Conservation (phyloP, 768 basidiomycete species). For the Lenzites betulinus region DNA sequence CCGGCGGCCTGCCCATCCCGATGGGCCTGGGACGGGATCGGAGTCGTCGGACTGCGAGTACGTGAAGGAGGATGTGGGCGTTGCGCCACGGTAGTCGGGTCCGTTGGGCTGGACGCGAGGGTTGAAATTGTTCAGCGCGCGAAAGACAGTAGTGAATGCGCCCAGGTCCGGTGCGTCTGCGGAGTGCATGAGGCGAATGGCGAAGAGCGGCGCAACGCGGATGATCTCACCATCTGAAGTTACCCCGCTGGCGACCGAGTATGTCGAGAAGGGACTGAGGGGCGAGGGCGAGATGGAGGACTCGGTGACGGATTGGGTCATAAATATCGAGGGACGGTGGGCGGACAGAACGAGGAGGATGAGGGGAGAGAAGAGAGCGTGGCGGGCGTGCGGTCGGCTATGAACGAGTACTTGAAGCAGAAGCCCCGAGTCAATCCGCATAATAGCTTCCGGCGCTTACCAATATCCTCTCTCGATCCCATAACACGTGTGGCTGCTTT, state of each 20-base stretch:
- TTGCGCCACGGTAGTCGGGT: conserved; percentile 23
- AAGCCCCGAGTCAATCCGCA: conserved; percentile 16
- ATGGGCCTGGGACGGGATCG: conserved; percentile 46
- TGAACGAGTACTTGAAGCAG: background rate
- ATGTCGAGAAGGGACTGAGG: conserved; percentile 42
- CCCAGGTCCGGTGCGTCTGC: conserved; percentile 72
- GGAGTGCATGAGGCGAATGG: background rate
- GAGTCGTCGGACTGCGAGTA: conserved; percentile 42
- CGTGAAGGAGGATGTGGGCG: conserved; percentile 32
- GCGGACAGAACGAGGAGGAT: conserved; percentile 4
- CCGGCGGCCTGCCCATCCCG: conserved; percentile 64
- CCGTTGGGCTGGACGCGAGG: conserved; percentile 38
- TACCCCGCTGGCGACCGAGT: conserved; percentile 34
- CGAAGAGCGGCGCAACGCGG: background rate
- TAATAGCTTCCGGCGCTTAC: conserved; percentile 17
- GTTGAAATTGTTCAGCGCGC: conserved; percentile 62
- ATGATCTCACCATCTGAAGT: conserved; percentile 40
- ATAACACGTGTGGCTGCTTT: conserved; percentile 14
- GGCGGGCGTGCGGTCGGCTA: conserved; percentile 15
- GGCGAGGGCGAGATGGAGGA: conserved; percentile 38
- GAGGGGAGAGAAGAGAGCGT: conserved; percentile 11
- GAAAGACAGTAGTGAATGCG: conserved; percentile 67
- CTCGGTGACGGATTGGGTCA: conserved; percentile 37
- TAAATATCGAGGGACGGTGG: conserved; percentile 17
- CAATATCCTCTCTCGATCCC: background rate